Conservation (phyloP, 1,139 yeast species). For the Arxiozyma slooffiae region DNA sequence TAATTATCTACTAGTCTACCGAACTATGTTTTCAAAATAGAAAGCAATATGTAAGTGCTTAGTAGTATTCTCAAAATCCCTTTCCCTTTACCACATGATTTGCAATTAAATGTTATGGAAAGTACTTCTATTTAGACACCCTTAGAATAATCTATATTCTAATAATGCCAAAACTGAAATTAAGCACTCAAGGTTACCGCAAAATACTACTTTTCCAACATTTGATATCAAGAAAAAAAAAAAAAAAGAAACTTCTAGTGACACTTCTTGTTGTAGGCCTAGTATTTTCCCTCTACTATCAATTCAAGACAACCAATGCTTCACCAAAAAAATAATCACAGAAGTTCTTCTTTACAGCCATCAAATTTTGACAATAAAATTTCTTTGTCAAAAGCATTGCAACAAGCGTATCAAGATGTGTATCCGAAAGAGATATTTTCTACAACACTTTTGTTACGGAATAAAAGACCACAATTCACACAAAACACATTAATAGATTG, state of each 20-base stretch:
- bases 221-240: background rate
- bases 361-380: slow-evolving; percentile 14
- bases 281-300: slow-evolving; percentile 2
- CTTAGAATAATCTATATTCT: slow-evolving; percentile 32
- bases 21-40: background rate
- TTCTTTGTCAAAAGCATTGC: slow-evolving; percentile 37
- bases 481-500: slow-evolving; percentile 51
- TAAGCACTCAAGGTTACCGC: background rate
- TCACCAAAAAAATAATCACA: background rate
- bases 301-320: background rate
- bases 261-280: slow-evolving; percentile 1
- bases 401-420: slow-evolving; percentile 41
- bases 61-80: background rate
- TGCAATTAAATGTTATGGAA: background rate
- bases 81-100: background rate
- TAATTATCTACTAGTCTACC: background rate
- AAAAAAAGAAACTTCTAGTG: background rate
- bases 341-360: slow-evolving; percentile 4
- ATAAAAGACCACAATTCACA: slow-evolving; percentile 53
- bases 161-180: slow-evolving; percentile 31
- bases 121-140: slow-evolving; percentile 30
- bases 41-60: background rate
- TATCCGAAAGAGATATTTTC: slow-evolving; percentile 42
- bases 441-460: slow-evolving; percentile 29
- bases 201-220: background rate